A percentile compares a stretch with the other conserved stretches of the same genome.
Conservation (phyloP, 805 yeast genomes). For the Blastobotrys mokoenaii region DNA sequence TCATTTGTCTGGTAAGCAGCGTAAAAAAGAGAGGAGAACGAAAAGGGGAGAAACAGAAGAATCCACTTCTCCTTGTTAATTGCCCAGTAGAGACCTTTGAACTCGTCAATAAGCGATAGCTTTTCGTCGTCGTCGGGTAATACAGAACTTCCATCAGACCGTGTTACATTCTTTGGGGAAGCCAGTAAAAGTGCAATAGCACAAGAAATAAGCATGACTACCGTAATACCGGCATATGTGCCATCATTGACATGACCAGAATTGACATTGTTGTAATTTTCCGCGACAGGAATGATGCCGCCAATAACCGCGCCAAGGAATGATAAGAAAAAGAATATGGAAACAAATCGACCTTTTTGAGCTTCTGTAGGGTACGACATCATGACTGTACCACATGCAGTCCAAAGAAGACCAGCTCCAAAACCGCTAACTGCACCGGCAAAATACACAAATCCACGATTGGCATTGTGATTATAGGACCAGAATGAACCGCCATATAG, state of each 20-base stretch:
- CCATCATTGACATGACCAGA: conserved; percentile 34
- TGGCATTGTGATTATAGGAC: conserved; percentile 34
- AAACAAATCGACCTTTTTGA: conserved; percentile 41
- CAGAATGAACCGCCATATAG: conserved; percentile 38
- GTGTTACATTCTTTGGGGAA: conserved; percentile 41
- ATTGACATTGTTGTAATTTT: conserved; percentile 33
- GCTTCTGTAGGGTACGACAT: conserved; percentile 47
- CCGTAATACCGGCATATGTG: conserved; percentile 44
- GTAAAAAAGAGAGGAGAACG: conserved; percentile 54
- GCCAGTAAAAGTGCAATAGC: conserved; percentile 38
- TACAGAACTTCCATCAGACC: conserved; percentile 41
- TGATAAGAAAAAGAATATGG: conserved; percentile 51
- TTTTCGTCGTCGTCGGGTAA: conserved; percentile 20
- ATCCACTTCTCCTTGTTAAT: conserved; percentile 37
- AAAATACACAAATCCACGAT: conserved; percentile 42
- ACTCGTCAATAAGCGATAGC: conserved; percentile 23
- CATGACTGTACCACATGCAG: conserved; percentile 46
- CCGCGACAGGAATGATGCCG: conserved; percentile 45
- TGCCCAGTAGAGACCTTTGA: conserved; percentile 32
- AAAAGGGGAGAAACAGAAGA: conserved; percentile 48
- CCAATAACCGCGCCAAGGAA: conserved; percentile 54
- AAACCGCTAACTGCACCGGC: conserved; percentile 48
- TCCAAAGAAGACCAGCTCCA: conserved; percentile 47
- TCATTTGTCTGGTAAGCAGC: conserved; percentile 49
- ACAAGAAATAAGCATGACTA: conserved; percentile 41